Evolutionary conservation across 1,284 basidiomycete species (phyloP), one percentile per base, ranked within the genome.

Genomic region (Ceratobasidium sp.): DNA sequence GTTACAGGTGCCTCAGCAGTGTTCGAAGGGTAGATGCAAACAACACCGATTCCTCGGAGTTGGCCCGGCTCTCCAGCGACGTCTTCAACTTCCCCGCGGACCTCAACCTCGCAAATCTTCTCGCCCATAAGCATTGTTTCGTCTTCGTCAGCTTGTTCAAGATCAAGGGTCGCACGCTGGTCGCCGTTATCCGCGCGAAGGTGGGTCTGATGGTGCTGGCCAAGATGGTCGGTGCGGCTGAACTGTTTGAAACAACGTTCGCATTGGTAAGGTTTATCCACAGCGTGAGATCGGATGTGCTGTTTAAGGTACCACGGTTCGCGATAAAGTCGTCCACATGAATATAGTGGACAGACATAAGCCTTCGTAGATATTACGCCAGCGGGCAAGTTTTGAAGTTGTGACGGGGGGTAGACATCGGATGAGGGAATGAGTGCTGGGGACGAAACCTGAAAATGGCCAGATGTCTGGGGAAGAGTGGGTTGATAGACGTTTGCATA

Each of bases 241-340:
- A 96, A 96, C 64, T 87, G 85, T 82, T 93, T 93, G 77, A 84
- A 83, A 79, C 92, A 96, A 45, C 84, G 83, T 69, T 84, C 81
- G 79, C 94, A 95, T 69, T 84, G 83, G 80, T 88, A 95, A 0
- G 94, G 94, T 55, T 90, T 84, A 80, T 96, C 94, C 84, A 92
- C 86, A 3, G 93, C 95, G 79, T 96, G 94, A n/a, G 93, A 94
- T 69, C 93, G 86, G 41, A 94, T 82, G 80, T 97, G 94, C 48
- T 93, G 83, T 81, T 92, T 92, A 75, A 96, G 84, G 78, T 96
- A 93, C 79, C 96, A 94, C 83, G 92, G 88, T 8, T 93, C 88
- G 84, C 94, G 95, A 87, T 96, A 97, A 74, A 91, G 82, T 74
- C 91, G 84, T 3, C 90, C 88, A 79, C 94, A 96, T 6, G 90